Evolutionary conservation across 108 stramenopile species (phyloP).

Genomic region (Nitzschia putrida): DNA sequence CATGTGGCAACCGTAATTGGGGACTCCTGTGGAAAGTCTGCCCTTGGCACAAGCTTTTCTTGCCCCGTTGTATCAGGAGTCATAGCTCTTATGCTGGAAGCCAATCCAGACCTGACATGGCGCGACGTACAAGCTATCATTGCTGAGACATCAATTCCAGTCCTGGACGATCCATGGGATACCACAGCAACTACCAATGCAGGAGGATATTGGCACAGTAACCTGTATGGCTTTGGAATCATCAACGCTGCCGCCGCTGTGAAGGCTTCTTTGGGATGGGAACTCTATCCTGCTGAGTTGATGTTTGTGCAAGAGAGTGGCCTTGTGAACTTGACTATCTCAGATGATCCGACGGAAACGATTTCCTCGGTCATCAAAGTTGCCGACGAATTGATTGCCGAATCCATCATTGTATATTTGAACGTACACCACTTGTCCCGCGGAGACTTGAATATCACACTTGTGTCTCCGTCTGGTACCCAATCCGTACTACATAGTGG

Average conservation of each 20-base stretch:
- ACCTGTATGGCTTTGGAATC: conserved; percentile 47
- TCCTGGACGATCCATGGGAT: conserved; percentile 18
- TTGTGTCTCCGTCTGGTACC: conserved; percentile 31
- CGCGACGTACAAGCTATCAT: conserved; percentile 48
- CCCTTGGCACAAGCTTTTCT: conserved; percentile 41
- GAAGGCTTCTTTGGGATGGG: conserved; percentile 12
- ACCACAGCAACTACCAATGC: conserved; percentile 20
- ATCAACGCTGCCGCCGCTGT: conserved; percentile 47
- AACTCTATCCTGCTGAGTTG: conserved; percentile 7
- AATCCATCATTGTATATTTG: conserved; percentile 18
- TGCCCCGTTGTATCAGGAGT: conserved; percentile 44
- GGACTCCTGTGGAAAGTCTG: conserved; percentile 14
- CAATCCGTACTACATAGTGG: conserved; percentile 27
- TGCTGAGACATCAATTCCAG: conserved; percentile 20
- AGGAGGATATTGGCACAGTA: conserved; percentile 33
- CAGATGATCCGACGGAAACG: neutral
- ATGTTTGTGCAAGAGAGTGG: conserved; percentile 8
- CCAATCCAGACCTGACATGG: conserved; percentile 49
- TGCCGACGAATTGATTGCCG: neutral
- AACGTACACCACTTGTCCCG: conserved; percentile 22
- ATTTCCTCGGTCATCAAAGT: neutral
- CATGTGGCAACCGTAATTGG: conserved; percentile 23
- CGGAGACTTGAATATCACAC: conserved; percentile 30
- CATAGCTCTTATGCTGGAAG: conserved; percentile 47
- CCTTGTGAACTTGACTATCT: conserved; percentile 1